These are phyloP conservation scores for Cladosporium sp. DNA, from an alignment of 2,329 filamentous ascomycete species.

Conservation along the genomic window DNA sequence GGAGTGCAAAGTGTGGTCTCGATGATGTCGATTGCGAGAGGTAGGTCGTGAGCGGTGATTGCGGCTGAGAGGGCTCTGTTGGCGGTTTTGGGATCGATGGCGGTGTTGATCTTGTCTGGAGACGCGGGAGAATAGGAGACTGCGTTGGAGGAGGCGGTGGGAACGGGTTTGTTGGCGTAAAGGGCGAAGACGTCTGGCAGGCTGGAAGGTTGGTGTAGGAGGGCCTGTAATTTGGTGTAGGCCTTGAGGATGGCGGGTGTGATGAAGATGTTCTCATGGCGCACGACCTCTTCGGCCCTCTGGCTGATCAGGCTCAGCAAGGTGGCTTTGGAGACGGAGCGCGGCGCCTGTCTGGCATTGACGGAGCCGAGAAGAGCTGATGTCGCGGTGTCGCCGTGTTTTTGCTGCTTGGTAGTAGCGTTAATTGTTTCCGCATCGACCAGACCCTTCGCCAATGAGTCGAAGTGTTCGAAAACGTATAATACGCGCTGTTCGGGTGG, in stretches of 20 bases:
- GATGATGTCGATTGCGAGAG: conserved; percentile 70
- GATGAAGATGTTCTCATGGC: conserved; percentile 74
- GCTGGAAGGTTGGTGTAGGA: conserved; percentile 67
- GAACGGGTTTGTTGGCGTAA: conserved; percentile 77
- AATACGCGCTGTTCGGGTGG: conserved; percentile 28
- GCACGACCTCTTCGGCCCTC: conserved; percentile 64
- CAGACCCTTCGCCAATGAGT: conserved; percentile 23
- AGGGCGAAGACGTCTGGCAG: conserved; percentile 76
- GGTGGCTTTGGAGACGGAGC: conserved; percentile 33
- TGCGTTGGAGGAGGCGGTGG: conserved; percentile 45
- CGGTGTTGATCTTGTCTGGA: conserved; percentile 57
- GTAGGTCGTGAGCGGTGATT: conserved; percentile 71
- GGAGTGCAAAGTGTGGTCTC: conserved; percentile 63
- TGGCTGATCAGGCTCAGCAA: conserved; percentile 44
- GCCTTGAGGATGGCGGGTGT: conserved; percentile 64
- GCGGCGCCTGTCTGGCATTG: conserved; percentile 30
- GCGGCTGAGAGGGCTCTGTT: conserved; percentile 72
- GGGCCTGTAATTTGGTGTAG: conserved; percentile 73
- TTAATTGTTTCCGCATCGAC: conserved; percentile 19
- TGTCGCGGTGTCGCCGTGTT: conserved; percentile 39
- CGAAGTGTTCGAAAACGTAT: conserved; percentile 30
- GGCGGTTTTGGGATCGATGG: conserved; percentile 66
- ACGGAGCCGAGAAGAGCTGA: conserved; percentile 51
- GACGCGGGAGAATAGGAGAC: conserved; percentile 59
- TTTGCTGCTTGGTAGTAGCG: conserved; percentile 3